These are phyloP conservation scores for Penicillium sclerotigenum DNA, from an alignment of 2,329 filamentous ascomycete genomes.

Conservation along the genomic window DNA sequence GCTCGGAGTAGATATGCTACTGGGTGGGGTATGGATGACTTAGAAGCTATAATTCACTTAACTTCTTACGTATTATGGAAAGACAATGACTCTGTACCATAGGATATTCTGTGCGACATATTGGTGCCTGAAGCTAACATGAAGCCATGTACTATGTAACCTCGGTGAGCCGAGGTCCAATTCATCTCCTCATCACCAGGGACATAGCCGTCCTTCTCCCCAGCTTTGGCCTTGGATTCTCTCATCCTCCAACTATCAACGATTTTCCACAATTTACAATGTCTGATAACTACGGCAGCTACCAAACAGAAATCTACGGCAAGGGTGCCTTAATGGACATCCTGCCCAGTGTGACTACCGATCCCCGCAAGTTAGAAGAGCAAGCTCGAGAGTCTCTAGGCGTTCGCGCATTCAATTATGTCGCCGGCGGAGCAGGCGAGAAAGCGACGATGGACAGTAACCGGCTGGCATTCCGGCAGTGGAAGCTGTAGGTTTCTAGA, in stretches of 20 bases:
- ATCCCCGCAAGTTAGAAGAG: slow-evolving; percentile 56
- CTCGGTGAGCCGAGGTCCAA: too few species aligned
- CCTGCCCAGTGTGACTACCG: slow-evolving; percentile 55
- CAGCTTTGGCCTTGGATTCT: neutral
- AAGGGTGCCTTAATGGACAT: slow-evolving; percentile 54
- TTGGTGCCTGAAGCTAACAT: neutral
- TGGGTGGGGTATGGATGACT: neutral
- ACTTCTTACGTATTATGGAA: neutral
- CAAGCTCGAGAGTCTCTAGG: slow-evolving; percentile 53
- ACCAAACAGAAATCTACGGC: slow-evolving; percentile 51
- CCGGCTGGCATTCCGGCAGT: slow-evolving; percentile 54
- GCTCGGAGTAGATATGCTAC: neutral
- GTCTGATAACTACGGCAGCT: slow-evolving; percentile 44
- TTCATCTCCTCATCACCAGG: neutral
- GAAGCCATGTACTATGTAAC: neutral
- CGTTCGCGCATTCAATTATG: slow-evolving; percentile 56
- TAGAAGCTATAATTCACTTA: neutral
- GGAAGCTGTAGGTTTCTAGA: slow-evolving; percentile 39
- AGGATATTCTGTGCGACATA: neutral
- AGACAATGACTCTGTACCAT: neutral
- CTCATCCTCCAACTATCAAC: neutral
- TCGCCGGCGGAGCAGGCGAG: slow-evolving; percentile 61
- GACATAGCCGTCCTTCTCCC: neutral
- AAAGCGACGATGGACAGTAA: slow-evolving; percentile 61
- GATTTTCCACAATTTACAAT: slow-evolving; percentile 15